Evolutionary conservation across 495 filamentous ascomycete species (phyloP).

Genomic region (Podospora pseudocomata): DNA sequence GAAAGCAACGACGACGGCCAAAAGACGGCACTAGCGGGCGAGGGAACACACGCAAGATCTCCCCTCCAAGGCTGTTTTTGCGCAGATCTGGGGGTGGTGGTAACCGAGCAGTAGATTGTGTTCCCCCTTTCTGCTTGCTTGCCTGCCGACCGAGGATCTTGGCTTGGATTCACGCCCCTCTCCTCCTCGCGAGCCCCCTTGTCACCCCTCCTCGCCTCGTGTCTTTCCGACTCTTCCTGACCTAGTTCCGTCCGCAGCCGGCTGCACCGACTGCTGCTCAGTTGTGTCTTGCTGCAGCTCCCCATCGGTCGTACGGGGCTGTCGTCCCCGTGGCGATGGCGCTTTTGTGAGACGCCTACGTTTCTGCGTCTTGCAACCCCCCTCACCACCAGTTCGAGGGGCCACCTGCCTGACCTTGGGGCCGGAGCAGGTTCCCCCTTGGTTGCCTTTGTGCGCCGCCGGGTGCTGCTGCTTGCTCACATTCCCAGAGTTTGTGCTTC

Average conservation of each 20-base stretch:
- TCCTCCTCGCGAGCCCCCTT: neutral
- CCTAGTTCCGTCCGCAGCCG: constrained; percentile 25
- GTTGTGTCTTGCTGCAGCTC: constrained; percentile 25
- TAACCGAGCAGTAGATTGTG: constrained; percentile 24
- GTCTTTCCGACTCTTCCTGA: constrained; percentile 25
- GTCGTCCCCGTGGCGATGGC: constrained; percentile 28
- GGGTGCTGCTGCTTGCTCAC: constrained; percentile 14
- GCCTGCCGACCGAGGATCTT: constrained; percentile 9
- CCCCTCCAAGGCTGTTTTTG: neutral
- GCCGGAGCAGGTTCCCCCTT: constrained; percentile 13
- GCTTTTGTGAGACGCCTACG: constrained; percentile 29
- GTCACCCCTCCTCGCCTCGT: constrained; percentile 16
- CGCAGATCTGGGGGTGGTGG: constrained; percentile 19
- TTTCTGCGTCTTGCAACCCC: constrained; percentile 20
- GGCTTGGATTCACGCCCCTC: neutral
- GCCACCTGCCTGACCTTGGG: constrained; percentile 2
- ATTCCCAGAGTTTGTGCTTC: constrained; percentile 19
- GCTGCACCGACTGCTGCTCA: constrained; percentile 36
- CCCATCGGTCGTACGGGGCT: constrained; percentile 19
- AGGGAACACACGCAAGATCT: neutral
- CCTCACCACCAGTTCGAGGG: constrained; percentile 21
- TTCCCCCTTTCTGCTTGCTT: constrained; percentile 3
- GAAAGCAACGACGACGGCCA: neutral
- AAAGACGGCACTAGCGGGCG: neutral
- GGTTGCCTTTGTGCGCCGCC: constrained; percentile 15